Evolutionary conservation across 1,139 yeast species (phyloP).

Genomic region (Candida sp.): DNA sequence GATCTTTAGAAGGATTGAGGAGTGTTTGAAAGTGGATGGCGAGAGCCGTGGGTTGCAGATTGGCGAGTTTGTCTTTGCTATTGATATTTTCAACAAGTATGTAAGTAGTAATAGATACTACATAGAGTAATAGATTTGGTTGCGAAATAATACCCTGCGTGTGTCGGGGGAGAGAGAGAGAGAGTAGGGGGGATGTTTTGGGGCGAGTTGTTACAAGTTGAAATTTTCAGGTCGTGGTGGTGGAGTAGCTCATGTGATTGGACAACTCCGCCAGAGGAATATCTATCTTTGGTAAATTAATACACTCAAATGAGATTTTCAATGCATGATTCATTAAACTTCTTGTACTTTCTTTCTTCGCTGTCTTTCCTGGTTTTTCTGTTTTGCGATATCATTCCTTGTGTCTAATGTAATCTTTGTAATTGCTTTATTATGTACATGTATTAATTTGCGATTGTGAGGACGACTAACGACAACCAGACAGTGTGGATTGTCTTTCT

Average conservation of each 20-base stretch:
- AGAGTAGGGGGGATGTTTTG: not conserved
- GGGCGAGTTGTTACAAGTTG: not conserved
- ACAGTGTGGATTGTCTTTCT: not conserved
- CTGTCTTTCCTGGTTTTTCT: not conserved
- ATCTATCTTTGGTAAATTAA: not conserved
- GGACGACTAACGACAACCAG: not conserved
- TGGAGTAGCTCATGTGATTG: not conserved
- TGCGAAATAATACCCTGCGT: not conserved
- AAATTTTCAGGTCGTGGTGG: not conserved
- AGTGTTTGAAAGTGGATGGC: conserved; percentile 16
- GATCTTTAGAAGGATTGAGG: conserved; percentile 20
- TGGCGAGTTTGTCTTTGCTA: conserved; percentile 22
- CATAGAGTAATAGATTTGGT: conserved; percentile 5
- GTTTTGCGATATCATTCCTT: not conserved
- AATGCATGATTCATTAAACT: not conserved
- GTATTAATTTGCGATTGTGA: not conserved
- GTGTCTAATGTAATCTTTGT: not conserved
- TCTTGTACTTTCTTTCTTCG: not conserved
- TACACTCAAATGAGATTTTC: not conserved
- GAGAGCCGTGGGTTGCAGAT: conserved; percentile 10
- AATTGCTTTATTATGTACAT: not conserved
- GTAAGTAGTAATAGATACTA: conserved; percentile 14
- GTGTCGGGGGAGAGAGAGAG: not conserved
- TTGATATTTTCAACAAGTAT: conserved; percentile 20
- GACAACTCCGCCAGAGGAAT: not conserved